A percentile compares a stretch with the other conserved stretches of the same genome.
Evolutionary conservation across 164 flowering plant species (phyloP).

Genomic region (Piper betle): DNA sequence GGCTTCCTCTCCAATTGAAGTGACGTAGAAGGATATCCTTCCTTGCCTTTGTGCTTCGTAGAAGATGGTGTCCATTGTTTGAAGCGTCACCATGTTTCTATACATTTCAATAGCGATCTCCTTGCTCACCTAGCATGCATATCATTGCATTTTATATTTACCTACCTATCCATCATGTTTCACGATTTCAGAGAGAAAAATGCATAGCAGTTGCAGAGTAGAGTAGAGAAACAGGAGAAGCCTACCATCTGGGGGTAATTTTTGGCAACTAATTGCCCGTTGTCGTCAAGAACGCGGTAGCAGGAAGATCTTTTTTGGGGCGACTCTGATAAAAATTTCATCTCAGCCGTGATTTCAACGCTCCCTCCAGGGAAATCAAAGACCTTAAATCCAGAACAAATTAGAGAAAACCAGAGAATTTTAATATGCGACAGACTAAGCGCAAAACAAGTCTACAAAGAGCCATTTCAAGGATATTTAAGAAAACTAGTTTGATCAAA

Average conservation of each 20-base stretch:
- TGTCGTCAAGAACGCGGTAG: conserved; percentile 74
- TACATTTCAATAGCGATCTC: conserved; percentile 63
- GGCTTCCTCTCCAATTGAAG: conserved; percentile 75
- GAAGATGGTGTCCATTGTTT: conserved; percentile 60
- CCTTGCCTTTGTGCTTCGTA: conserved; percentile 93
- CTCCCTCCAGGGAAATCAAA: conserved; percentile 79
- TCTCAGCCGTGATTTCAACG: conserved; percentile 42
- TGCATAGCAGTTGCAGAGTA: too few species aligned
- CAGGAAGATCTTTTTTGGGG: conserved; percentile 37
- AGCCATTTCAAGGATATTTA: too few species aligned
- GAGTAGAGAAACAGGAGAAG: not conserved
- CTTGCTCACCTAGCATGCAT: conserved; percentile 31
- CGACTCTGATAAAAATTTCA: conserved; percentile 60
- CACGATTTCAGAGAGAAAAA: too few species aligned
- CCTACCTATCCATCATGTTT: not conserved
- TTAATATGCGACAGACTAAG: too few species aligned
- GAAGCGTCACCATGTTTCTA: conserved; percentile 56
- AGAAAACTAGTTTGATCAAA: too few species aligned
- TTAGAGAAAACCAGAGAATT: not conserved
- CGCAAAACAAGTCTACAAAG: too few species aligned
- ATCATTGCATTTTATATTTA: too few species aligned
- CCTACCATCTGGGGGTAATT: conserved; percentile 29
- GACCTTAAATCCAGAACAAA: conserved; percentile 15
- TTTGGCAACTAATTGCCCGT: conserved; percentile 25
- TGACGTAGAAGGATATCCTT: conserved; percentile 68